Conservation (phyloP, 73 alveolate genomes). For the Paramecium sonneborni region DNA sequence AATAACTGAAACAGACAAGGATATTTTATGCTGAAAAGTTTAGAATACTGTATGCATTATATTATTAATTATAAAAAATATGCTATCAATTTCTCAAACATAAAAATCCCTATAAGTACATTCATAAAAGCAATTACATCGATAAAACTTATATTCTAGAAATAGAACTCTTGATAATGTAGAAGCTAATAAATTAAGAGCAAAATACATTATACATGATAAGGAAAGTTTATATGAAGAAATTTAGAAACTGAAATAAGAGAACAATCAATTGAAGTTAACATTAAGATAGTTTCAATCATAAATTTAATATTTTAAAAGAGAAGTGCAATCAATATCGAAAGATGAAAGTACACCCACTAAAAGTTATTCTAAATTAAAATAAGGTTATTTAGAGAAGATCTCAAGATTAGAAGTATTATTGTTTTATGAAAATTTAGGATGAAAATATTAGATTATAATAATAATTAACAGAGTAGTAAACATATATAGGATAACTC, state of each 20-base stretch:
- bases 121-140: neutral
- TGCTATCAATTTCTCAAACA: neutral
- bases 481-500: neutral
- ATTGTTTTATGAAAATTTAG: neutral
- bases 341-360: constrained; percentile 12
- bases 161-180: neutral
- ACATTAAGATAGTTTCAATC: neutral
- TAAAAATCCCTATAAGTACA: neutral
- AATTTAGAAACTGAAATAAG: neutral
- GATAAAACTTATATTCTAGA: neutral
- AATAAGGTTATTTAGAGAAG: neutral
- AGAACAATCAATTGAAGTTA: neutral
- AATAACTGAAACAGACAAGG: neutral
- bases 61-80: neutral
- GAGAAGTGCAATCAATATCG: neutral
- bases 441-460: neutral
- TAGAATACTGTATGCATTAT: neutral
- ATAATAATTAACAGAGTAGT: neutral
- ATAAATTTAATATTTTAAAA: constrained; percentile 17
- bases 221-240: constrained; percentile 23
- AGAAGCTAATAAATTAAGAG: constrained; percentile 18
- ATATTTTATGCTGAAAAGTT: neutral
- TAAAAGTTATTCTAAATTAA: neutral
- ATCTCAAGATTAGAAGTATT: neutral
- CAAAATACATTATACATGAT: constrained; percentile 1